phyloP scores from a whole-genome alignment of 257 asterid genomes.

The Lithospermum erythrorhizon region DNA sequence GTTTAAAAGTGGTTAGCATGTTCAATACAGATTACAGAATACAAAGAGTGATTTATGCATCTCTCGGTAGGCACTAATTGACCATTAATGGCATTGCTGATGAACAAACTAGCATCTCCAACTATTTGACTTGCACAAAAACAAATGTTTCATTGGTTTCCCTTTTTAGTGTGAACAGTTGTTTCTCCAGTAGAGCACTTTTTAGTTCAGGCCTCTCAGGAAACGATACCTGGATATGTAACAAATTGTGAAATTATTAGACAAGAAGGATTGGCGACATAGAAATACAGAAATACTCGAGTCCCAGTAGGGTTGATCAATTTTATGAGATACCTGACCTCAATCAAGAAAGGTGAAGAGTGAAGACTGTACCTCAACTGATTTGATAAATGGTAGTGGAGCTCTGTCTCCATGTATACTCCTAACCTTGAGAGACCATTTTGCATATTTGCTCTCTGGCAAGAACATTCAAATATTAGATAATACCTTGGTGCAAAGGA shows the following conservation, averaged over 20 bases:
- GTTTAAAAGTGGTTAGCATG: no score
- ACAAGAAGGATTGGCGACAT: not conserved
- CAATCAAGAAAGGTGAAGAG: not conserved
- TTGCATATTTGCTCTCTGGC: constrained; percentile 9
- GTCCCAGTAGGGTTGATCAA: not conserved
- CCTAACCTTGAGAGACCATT: constrained; percentile 12
- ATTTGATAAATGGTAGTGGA: constrained; percentile 13
- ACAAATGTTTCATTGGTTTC: not conserved
- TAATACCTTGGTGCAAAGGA: no score
- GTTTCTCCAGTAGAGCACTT: constrained; percentile 12
- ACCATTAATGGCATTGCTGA: no score
- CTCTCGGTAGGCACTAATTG: no score
- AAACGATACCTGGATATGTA: constrained; percentile 13
- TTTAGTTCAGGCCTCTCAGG: constrained; percentile 20
- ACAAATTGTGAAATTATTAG: constrained; percentile 1
- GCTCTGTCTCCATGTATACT: constrained; percentile 18
- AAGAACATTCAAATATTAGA: not conserved
- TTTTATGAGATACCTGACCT: not conserved
- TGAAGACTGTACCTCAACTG: constrained; percentile 8
- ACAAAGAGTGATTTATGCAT: no score
- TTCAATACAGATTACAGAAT: no score
- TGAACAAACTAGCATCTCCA: no score
- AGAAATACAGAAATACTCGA: no score
- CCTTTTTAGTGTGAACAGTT: constrained; percentile 14
- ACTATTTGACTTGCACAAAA: no score